These are phyloP conservation scores for Trichocladium uniseriatum DNA, from an alignment of 495 filamentous ascomycete species.

Conservation along the genomic window DNA sequence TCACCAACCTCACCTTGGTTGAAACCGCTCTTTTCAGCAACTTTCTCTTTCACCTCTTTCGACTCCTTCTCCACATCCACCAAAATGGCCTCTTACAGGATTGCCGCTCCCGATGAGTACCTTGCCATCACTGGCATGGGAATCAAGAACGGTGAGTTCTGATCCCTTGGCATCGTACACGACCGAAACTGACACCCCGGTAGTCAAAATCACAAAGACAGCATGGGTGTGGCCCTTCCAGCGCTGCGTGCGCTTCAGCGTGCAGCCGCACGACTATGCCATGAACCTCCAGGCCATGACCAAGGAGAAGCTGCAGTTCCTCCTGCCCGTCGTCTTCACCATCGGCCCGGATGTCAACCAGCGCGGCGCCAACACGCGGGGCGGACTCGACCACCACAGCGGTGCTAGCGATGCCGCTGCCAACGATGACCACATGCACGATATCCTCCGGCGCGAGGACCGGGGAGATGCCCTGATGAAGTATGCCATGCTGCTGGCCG, in stretches of 20 bases:
- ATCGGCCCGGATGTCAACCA: conserved; percentile 64
- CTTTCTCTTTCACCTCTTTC: too few species aligned
- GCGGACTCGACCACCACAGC: background rate
- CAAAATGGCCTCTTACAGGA: conserved; percentile 38
- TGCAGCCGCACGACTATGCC: conserved; percentile 68
- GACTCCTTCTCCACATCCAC: background rate
- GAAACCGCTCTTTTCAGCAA: too few species aligned
- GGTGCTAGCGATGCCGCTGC: conserved; percentile 8
- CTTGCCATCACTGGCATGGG: conserved; percentile 75
- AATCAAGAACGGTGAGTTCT: conserved; percentile 46
- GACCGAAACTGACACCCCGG: conserved; percentile 2
- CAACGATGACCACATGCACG: conserved; percentile 7
- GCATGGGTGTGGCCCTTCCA: conserved; percentile 61
- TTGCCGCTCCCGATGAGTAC: conserved; percentile 49
- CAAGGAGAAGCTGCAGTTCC: conserved; percentile 69
- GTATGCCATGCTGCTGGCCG: conserved; percentile 68
- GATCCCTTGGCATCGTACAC: too few species aligned
- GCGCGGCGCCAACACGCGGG: conserved; percentile 33
- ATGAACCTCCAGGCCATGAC: conserved; percentile 78
- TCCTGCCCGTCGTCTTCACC: conserved; percentile 74
- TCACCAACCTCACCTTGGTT: too few species aligned
- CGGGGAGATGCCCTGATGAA: conserved; percentile 53
- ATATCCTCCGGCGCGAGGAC: conserved; percentile 29
- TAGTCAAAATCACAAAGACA: conserved; percentile 63
- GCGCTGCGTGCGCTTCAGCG: conserved; percentile 44